Evolutionary conservation across 2,329 filamentous ascomycete species (phyloP), one percentile per base, ranked within the genome.

Genomic region (Diaporthe ampelina): DNA sequence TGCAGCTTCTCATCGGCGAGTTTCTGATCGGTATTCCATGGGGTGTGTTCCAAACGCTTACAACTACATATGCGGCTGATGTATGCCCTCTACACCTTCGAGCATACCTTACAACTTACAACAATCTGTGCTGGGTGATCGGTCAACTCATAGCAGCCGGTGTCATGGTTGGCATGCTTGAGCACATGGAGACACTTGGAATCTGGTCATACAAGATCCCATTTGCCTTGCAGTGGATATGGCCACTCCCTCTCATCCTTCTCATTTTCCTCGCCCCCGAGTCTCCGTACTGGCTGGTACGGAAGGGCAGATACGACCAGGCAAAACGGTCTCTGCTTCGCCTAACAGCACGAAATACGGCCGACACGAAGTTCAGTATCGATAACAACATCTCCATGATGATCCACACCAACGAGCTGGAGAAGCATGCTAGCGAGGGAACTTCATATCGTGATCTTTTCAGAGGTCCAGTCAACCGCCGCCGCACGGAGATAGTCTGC

Each of bases 101-200:
- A 4, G 85, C 86, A 0, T 89, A 89, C 58, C 82, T 91, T 4
- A 90, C 88, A 0, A 88, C 86, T 0, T 89, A 87, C 70, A 87
- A 88, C 78, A 91, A 90, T 76, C 84, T 90, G 80, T 90, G 88
- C 76, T 90, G 88, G 86, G 87, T 88, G 4, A 86, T 90, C 63
- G 89, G 89, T 0, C 88, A 90, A 75, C 84, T 91, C 76, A 83
- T 88, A 59, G 84, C 85, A 0, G 84, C 85, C 0, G 86, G 85
- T 0, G 86, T 89, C 17, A 84, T 87, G 75, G 52, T 57, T 4
- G 68, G 68, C 26, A 57, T 70, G 52, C 52, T 70, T 4, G 21
- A 61, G 21, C 52, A 61, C 4, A 70, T 57, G 52, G 68, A 70
- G 1, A 50, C 37, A 4, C 63, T 68, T 24, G 63, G 63, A 4